Base-by-base conservation (phyloP, 2,329 filamentous ascomycete genomes). In the Dothiorella sarmentorum region DNA sequence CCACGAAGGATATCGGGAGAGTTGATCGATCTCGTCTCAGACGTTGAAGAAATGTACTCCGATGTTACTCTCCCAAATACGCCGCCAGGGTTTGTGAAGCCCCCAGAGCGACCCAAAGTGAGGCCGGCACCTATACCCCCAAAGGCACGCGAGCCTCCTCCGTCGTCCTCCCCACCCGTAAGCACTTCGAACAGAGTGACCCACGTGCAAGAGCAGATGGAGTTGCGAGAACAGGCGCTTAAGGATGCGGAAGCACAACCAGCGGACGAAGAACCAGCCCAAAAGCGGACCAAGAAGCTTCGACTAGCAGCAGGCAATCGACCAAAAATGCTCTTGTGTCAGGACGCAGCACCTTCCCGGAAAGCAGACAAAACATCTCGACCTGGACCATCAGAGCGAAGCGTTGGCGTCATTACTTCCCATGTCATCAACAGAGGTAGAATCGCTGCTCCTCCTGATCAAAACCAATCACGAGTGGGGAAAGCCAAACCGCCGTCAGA, bases 301-400 rank as follows among this genome's bases (percentile, higher is more conserved):
- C 73, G 73, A 2, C 63, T 79, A 7, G 67, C 73, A 11, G 65
- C 66, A 4, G 72, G 69, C n/a, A 67, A 68, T 7, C 73, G 71
- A 15, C 72, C 74, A 59, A 76, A 73, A 33, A 77, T 70, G 59
- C 64, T 80, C 11, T 61, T 78, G 0, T 79, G 76, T 57, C 74
- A 78, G 56, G 65, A 71, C n/a, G 63, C 71, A 17, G 64, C 66
- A 5, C 37, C 33, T 13, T 13, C 17, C n/a, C 27, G n/a, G 22
- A 40, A 18, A 9, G 5, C 17, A 10, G 52, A 61, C 2, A 61
- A 62, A 37, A 47, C 20, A 3, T 9, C 20, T 4, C 22, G 22
- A 29, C 13, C 15, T 27, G 9, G 17, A 3, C 4, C 7, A 15
- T 10, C 33, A 15, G 47, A 52, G 7, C 22, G 15, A 5, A 13